Base-by-base conservation (phyloP, 768 basidiomycete species). In the Lentinula sp. region DNA sequence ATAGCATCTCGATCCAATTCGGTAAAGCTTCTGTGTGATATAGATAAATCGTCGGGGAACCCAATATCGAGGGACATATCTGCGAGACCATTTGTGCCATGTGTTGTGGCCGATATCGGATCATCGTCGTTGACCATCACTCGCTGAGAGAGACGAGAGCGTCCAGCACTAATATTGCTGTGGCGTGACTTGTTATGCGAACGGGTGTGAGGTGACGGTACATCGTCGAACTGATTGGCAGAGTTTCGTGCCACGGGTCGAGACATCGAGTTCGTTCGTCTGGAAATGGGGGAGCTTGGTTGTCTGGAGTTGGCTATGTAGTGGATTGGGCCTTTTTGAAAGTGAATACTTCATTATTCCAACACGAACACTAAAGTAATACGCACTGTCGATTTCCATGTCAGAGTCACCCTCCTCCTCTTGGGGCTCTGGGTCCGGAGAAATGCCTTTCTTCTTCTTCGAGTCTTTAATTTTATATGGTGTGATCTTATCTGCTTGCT, bases 351-450 rank as follows among this genome's bases (percentile, higher is more conserved):
- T 41, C 45, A 64, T 33, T 8, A 32, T 10, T 39, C 50, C 65
- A 65, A 62, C 61, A 52, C 49, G 36, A 51, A 37, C 33, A 49
- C 9, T 37, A n/a, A 6, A 32, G 33, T 57, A 58, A 4, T 16
- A 77, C 84, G 70, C 70, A 89, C 89, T 88, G 64, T 90, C 85
- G 35, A 92, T 62, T 57, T 90, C 87, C 91, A 93, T 91, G 10
- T 85, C 86, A 79, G 85, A 84, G 66, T 90, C 89, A 7, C 87
- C 90, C 60, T 75, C 77, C 46, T 83, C 82, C 37, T 79, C 74
- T 20, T 82, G 77, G 13, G 79, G 75, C 32, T 78, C 73, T 39
- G 73, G 71, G 32, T 68, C 64, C 57, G 73, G 65, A 12, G 69
- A 63, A 0, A 69, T 61, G 1, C 76, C 73, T n/a, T 77, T 68